Percentiles rank a stretch among this genome's conserved stretches.
Conservation (phyloP, 2,329 filamentous ascomycete genomes). For the Dactylellina sp. region DNA sequence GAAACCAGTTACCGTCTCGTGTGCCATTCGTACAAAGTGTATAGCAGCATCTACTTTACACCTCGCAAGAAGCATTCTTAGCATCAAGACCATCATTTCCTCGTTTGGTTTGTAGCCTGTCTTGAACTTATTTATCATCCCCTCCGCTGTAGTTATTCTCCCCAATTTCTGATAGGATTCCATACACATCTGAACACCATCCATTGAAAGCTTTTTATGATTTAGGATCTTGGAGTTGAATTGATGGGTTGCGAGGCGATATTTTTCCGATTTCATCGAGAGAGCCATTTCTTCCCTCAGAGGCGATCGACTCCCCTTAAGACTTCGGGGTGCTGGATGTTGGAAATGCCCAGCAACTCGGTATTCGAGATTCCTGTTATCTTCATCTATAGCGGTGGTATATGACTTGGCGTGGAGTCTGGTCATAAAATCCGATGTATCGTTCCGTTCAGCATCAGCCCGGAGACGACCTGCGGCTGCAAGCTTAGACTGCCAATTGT, state of each 20-base stretch:
- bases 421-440: conserved; percentile 13
- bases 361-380: conserved; percentile 26
- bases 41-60: conserved; percentile 48
- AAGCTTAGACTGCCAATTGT: conserved; percentile 37
- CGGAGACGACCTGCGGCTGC: conserved; percentile 29
- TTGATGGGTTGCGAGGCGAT: conserved; percentile 5
- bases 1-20: conserved; percentile 45
- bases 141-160: conserved; percentile 31
- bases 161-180: conserved; percentile 34
- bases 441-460: conserved; percentile 27
- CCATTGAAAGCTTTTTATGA: not conserved
- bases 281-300: not conserved
- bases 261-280: conserved; percentile 11
- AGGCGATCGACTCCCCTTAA: not conserved
- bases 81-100: conserved; percentile 34
- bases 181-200: conserved; percentile 3
- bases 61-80: conserved; percentile 35
- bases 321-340: not conserved
- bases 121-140: conserved; percentile 39
- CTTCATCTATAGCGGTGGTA: conserved; percentile 35
- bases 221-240: conserved; percentile 12
- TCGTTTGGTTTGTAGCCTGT: conserved; percentile 29
- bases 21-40: conserved; percentile 45
- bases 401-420: conserved; percentile 22
- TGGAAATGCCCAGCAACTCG: conserved; percentile 18